Percentiles rank a stretch among this genome's conserved stretches.
These are phyloP conservation scores for Escovopsis weberi DNA, from an alignment of 2,329 filamentous ascomycete genomes.

Conservation along the genomic window DNA sequence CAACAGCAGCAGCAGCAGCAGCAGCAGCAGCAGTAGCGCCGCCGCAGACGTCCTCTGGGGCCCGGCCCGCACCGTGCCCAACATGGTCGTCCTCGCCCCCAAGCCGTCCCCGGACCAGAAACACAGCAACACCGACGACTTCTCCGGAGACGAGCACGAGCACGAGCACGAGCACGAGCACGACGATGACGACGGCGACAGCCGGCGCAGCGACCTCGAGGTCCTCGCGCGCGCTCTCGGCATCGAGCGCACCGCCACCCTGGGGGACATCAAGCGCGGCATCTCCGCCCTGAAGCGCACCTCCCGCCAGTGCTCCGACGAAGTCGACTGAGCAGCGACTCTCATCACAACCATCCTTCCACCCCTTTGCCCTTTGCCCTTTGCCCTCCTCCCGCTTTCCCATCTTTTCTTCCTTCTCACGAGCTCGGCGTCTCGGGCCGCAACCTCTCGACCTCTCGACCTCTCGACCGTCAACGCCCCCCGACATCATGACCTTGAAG, in stretches of 20 bases:
- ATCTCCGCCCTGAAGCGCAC: slow-evolving; percentile 17
- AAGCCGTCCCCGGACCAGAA: slow-evolving; percentile 1
- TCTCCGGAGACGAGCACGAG: background rate
- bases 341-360: background rate
- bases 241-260: slow-evolving; percentile 18
- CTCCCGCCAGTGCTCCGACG: too few relatives aligned
- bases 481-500: too few relatives aligned
- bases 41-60: slow-evolving; percentile 8
- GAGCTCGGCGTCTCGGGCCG: too few relatives aligned
- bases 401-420: too few relatives aligned
- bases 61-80: slow-evolving; percentile 4
- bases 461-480: too few relatives aligned
- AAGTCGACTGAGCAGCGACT: background rate
- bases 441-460: too few relatives aligned
- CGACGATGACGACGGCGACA: too few relatives aligned
- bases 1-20: slow-evolving; percentile 5
- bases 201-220: slow-evolving; percentile 17
- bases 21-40: slow-evolving; percentile 5
- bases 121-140: background rate
- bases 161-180: background rate
- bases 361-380: too few relatives aligned
- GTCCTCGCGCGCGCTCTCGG: slow-evolving; percentile 21
- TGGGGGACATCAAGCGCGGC: slow-evolving; percentile 20
- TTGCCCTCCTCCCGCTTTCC: background rate
- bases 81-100: slow-evolving; percentile 7